Conservation (phyloP, 2,329 filamentous ascomycete genomes). For the Aspergillus sp. region DNA sequence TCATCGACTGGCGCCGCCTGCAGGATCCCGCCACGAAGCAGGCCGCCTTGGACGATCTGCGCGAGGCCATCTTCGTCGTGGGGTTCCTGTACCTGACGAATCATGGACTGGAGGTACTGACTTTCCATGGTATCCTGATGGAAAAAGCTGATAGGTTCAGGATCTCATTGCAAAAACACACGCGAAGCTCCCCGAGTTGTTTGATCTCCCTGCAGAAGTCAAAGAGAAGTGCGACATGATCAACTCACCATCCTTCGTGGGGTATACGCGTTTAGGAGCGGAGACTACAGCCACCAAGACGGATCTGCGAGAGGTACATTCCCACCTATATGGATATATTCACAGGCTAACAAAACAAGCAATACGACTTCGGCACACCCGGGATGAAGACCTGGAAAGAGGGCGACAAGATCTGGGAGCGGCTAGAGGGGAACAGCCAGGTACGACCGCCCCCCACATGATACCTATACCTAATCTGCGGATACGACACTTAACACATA, state of each 20-base stretch:
- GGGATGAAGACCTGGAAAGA: constrained; percentile 27
- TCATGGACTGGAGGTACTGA: constrained; percentile 32
- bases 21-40: constrained; percentile 24
- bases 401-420: constrained; percentile 48
- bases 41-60: constrained; percentile 26
- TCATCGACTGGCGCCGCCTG: constrained; percentile 30
- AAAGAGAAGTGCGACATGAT: constrained; percentile 35
- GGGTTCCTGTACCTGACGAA: constrained; percentile 38
- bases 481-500: background rate
- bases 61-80: constrained; percentile 35
- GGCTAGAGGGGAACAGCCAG: constrained; percentile 32
- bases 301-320: constrained; percentile 31
- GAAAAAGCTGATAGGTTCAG: constrained; percentile 11
- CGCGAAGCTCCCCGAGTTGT: constrained; percentile 24
- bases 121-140: background rate
- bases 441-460: too few relatives aligned
- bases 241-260: constrained; percentile 33
- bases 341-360: constrained; percentile 31
- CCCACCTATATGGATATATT: background rate
- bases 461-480: too few relatives aligned
- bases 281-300: constrained; percentile 34
- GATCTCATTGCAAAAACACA: constrained; percentile 23
- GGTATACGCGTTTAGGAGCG: constrained; percentile 35
- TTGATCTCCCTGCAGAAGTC: constrained; percentile 24
- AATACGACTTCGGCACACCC: constrained; percentile 43